A percentile compares a stretch with the other conserved stretches of the same genome.
These are phyloP conservation scores for Sarcodon aspratus DNA, from an alignment of 768 basidiomycete genomes.

Conservation along the genomic window DNA sequence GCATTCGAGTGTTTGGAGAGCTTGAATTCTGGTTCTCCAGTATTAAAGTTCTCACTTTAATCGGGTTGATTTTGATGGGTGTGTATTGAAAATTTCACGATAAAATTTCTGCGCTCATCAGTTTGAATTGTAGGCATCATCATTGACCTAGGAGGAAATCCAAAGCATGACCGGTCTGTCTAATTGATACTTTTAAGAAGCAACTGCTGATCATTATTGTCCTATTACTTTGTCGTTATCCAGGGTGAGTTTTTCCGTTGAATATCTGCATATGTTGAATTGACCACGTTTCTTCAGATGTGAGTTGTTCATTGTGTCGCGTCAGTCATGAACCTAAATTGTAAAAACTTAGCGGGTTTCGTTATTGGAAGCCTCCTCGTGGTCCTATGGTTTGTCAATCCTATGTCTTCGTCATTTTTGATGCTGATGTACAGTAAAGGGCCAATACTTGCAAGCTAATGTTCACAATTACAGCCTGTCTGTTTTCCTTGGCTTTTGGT, in stretches of 20 bases:
- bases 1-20: conserved; percentile 59
- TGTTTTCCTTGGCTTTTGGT: conserved; percentile 64
- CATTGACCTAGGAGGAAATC: conserved; percentile 48
- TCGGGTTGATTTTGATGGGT: conserved; percentile 36
- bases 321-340: background rate
- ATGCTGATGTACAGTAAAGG: no score
- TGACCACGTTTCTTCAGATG: background rate
- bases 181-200: no score
- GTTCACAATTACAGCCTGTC: conserved; percentile 34
- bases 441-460: conserved; percentile 33
- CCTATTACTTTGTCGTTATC: no score
- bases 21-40: conserved; percentile 67
- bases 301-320: background rate
- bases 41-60: conserved; percentile 45
- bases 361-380: conserved; percentile 34
- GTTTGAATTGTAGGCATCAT: conserved; percentile 28
- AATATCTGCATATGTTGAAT: no score
- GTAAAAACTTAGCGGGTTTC: conserved; percentile 15
- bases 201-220: no score
- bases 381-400: no score
- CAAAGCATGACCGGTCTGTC: conserved; percentile 15
- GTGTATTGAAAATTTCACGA: conserved; percentile 8
- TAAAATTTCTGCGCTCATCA: conserved; percentile 22
- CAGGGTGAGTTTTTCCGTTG: no score
- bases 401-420: no score